phyloP scores from a whole-genome alignment of 2,329 filamentous ascomycete species.

The Corynespora cassiicola region DNA sequence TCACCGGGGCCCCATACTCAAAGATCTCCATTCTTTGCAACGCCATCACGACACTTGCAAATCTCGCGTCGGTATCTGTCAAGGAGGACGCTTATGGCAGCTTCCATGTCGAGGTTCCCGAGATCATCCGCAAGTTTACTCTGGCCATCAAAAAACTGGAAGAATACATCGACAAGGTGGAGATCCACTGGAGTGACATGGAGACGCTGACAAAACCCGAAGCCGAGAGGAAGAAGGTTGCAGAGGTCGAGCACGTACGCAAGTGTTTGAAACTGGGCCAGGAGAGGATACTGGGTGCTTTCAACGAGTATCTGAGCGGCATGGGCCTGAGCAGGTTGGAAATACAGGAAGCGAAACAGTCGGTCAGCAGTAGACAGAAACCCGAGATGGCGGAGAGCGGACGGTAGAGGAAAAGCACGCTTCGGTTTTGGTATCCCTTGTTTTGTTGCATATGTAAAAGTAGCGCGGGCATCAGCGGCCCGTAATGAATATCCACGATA shows the following conservation, averaged over 20 bases:
- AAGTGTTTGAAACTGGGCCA: constrained; percentile 70
- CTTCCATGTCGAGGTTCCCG: constrained; percentile 81
- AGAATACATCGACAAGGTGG: constrained; percentile 64
- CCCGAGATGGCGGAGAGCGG: constrained; percentile 31
- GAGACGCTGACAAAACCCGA: constrained; percentile 57
- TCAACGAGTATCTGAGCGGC: constrained; percentile 75
- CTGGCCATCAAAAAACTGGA: constrained; percentile 73
- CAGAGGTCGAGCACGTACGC: constrained; percentile 75
- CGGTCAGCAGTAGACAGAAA: constrained; percentile 16
- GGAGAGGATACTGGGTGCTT: constrained; percentile 69
- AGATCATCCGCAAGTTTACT: constrained; percentile 76
- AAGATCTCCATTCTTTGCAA: constrained; percentile 53
- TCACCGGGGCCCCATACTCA: constrained; percentile 77
- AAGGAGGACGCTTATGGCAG: constrained; percentile 83
- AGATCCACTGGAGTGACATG: constrained; percentile 81
- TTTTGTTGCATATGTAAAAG: too few species aligned
- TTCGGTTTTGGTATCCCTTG: too few species aligned
- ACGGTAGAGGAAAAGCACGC: constrained; percentile 3
- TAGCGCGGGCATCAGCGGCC: too few species aligned
- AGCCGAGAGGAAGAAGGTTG: constrained; percentile 49
- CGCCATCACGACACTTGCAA: constrained; percentile 72
- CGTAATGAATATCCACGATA: too few species aligned
- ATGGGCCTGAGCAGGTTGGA: constrained; percentile 75
- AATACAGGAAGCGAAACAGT: constrained; percentile 64
- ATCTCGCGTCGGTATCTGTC: constrained; percentile 75